Conservation (phyloP, 495 filamentous ascomycete genomes). For the Trichoderma virens region DNA sequence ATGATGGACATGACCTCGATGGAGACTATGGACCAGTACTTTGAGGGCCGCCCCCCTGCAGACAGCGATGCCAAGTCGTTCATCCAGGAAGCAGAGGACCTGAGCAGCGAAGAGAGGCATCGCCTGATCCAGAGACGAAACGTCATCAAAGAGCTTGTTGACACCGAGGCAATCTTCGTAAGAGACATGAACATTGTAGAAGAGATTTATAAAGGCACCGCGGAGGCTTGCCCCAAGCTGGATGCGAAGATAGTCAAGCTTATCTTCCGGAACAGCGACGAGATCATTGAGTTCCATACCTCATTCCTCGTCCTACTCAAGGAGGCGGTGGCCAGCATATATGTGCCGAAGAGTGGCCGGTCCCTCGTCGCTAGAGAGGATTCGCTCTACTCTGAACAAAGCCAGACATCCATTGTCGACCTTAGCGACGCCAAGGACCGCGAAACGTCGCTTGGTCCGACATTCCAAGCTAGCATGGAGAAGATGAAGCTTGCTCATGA, state of each 20-base stretch:
- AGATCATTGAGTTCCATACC: conserved; percentile 76
- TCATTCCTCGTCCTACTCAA: conserved; percentile 71
- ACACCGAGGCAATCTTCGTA: conserved; percentile 81
- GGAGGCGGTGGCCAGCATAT: conserved; percentile 64
- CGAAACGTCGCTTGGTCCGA: conserved; percentile 67
- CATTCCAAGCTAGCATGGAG: conserved; percentile 63
- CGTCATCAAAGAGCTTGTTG: conserved; percentile 81
- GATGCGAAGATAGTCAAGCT: conserved; percentile 74
- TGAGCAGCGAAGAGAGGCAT: conserved; percentile 33
- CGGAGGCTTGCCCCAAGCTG: conserved; percentile 70
- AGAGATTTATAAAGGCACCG: conserved; percentile 95
- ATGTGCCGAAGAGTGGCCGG: conserved; percentile 45
- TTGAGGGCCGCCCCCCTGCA: conserved; percentile 12
- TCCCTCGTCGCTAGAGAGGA: conserved; percentile 27
- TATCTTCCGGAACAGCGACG: conserved; percentile 83
- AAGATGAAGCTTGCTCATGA: conserved; percentile 80
- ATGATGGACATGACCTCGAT: conserved; percentile 25
- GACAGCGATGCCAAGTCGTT: conserved; percentile 17
- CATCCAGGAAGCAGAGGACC: conserved; percentile 20
- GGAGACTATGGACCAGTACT: conserved; percentile 23
- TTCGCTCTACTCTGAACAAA: conserved; percentile 26
- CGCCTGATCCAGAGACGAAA: conserved; percentile 57
- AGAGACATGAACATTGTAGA: conserved; percentile 93
- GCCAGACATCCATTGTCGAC: conserved; percentile 23
- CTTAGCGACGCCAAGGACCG: conserved; percentile 54